A percentile compares a stretch with the other conserved stretches of the same genome.
phyloP scores from a whole-genome alignment of 306 rosid species.

The Inga leiocalycina region DNA sequence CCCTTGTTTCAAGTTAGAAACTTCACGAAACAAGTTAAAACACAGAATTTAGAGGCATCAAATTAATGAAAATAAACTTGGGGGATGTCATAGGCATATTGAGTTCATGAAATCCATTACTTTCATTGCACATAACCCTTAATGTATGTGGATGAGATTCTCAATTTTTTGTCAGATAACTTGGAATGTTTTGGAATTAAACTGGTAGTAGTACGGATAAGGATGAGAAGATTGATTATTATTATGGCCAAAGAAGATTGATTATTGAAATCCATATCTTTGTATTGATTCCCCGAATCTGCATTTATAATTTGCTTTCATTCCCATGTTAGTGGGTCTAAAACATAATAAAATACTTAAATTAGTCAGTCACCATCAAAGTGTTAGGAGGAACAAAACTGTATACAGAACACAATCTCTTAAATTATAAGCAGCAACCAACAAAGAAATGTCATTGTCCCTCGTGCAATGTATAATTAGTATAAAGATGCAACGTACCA shows the following conservation, averaged over 20 bases:
- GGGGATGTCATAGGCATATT: not conserved
- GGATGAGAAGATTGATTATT: not conserved
- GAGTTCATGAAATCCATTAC: constrained; percentile 5
- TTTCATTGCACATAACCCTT: not conserved
- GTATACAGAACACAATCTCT: constrained; percentile 21
- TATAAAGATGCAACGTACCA: constrained; percentile 36
- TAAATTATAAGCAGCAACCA: constrained; percentile 21
- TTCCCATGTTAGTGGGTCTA: constrained; percentile 15
- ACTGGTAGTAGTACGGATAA: not conserved
- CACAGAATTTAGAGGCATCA: not conserved
- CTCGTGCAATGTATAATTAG: constrained; percentile 35
- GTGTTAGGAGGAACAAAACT: constrained; percentile 13
- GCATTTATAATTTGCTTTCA: not conserved
- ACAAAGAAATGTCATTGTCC: constrained; percentile 35
- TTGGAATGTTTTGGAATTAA: constrained; percentile 5
- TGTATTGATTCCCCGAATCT: not conserved
- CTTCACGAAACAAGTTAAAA: not conserved
- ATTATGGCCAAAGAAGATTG: not conserved
- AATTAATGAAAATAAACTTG: not conserved
- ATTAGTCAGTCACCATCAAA: constrained; percentile 6
- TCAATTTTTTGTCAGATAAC: not conserved
- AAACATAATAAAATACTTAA: constrained; percentile 3
- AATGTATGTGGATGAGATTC: not conserved
- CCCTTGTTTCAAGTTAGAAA: not conserved
- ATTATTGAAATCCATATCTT: not conserved